Base-by-base conservation (phyloP, 768 basidiomycete species). In the Auriculariales sp. region DNA sequence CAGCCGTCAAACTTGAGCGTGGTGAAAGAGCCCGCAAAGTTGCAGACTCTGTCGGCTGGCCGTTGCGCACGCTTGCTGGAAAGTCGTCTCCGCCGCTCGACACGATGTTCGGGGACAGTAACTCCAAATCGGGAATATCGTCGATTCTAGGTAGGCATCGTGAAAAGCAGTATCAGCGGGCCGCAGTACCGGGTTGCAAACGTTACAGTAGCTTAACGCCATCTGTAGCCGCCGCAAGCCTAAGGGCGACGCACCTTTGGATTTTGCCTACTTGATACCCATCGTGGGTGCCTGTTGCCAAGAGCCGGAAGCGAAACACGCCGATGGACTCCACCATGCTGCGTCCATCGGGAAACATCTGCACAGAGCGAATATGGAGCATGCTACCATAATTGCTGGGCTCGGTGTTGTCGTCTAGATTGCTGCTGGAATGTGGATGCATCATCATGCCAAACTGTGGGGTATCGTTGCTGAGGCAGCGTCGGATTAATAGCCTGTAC, bases 391-490 rank as follows among this genome's bases (percentile, higher is more conserved):
- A 99, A 19, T 44, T 73, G 70, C 17, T 70, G 76, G 62, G 53
- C 72, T 46, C 58, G 65, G 64, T 53, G 52, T 19, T 42, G 19
- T 57, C 48, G 53, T 56, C 10, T 52, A 33, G 24, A 58, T 53
- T 6, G 60, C 61, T 2, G 66, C 61, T 1, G 69, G 64, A 22
- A 67, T 61, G 19, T 70, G 64, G 3, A 75, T 86, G 81, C 68
- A 94, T 81, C 58, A 95, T 75, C 88, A 97, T 97, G 31, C 94
- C 94, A 64, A 98, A 95, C 22, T 72, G 71, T n/a, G 87, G 87
- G 35, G 68, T 68, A 3, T 76, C 69, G 14, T 74, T 78, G 57
- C 89, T 82, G 51, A 97, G 80, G 61, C 86, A 91, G n/a, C 94
- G 80, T 22, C 94, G 84, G 49, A 98, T 81, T 94, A 98, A 97